phyloP scores from a whole-genome alignment of 2,329 filamentous ascomycete species.

The Aquanectria penicillioides region DNA sequence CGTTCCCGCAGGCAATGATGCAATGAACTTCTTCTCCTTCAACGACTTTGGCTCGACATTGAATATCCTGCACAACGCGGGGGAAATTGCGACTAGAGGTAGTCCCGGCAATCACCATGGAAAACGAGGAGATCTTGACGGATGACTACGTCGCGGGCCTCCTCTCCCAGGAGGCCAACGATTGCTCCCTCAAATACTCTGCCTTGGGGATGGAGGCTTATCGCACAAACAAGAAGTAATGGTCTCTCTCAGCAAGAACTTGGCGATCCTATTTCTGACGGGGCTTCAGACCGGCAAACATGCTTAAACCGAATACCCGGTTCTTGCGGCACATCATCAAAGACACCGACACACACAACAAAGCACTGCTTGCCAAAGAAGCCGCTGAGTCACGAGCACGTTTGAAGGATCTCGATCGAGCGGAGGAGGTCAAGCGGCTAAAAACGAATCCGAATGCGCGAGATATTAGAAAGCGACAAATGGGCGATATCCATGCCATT shows the following conservation, averaged over 20 bases:
- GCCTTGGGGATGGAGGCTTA: slow-evolving; percentile 78
- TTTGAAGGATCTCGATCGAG: slow-evolving; percentile 68
- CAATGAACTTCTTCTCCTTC: not conserved
- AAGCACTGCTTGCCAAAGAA: slow-evolving; percentile 84
- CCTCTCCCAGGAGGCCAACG: slow-evolving; percentile 82
- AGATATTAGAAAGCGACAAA: slow-evolving; percentile 66
- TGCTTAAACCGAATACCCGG: slow-evolving; percentile 89
- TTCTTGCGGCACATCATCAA: slow-evolving; percentile 90
- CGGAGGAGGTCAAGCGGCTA: slow-evolving; percentile 55
- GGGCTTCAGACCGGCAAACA: slow-evolving; percentile 65
- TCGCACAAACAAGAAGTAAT: slow-evolving; percentile 58
- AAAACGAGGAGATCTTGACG: slow-evolving; percentile 64
- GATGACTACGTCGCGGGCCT: slow-evolving; percentile 85
- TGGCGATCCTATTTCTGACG: slow-evolving; percentile 31
- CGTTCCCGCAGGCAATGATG: not conserved
- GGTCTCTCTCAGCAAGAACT: slow-evolving; percentile 16
- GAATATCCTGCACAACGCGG: not conserved
- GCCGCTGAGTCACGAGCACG: slow-evolving; percentile 80
- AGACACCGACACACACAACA: slow-evolving; percentile 90
- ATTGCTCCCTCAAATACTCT: slow-evolving; percentile 78
- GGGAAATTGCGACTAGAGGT: not conserved
- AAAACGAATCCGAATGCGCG: slow-evolving; percentile 57
- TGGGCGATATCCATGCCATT: slow-evolving; percentile 70
- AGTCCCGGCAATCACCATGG: slow-evolving; percentile 42
- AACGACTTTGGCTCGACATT: not conserved